Conservation (phyloP, 176 grass and related monocot genomes). For the Zizania latifolia region DNA sequence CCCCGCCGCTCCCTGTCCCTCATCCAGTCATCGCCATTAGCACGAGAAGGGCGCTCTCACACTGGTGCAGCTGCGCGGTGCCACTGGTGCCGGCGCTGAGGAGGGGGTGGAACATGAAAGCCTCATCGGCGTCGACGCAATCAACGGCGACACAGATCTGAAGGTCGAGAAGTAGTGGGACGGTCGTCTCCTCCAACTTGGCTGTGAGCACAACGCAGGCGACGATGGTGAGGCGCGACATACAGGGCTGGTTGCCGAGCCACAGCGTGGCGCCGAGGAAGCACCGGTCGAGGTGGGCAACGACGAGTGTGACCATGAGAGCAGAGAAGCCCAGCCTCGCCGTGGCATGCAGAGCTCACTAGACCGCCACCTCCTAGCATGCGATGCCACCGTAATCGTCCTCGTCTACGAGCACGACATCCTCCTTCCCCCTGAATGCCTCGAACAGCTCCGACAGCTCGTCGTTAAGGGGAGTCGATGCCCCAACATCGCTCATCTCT, state of each 20-base stretch:
- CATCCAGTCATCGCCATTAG: too few relatives aligned
- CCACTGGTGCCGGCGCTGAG: conserved; percentile 19
- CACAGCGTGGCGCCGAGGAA: too few relatives aligned
- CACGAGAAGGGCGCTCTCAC: conserved; percentile 45
- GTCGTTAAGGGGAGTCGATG: conserved; percentile 20
- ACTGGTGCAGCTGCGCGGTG: conserved; percentile 25
- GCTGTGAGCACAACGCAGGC: too few relatives aligned
- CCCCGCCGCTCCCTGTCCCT: too few relatives aligned
- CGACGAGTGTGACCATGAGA: conserved; percentile 52
- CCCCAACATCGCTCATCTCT: background rate
- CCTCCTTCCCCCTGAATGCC: conserved; percentile 35
- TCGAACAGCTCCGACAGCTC: conserved; percentile 37
- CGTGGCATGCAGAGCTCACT: conserved; percentile 40
- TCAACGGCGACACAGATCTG: too few relatives aligned
- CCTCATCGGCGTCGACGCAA: background rate
- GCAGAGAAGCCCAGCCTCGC: conserved; percentile 54
- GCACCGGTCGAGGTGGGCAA: conserved; percentile 66
- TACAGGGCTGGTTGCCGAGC: too few relatives aligned
- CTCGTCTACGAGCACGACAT: background rate
- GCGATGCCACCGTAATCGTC: conserved; percentile 26
- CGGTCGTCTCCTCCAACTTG: too few relatives aligned
- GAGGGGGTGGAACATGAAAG: conserved; percentile 49
- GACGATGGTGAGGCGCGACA: too few relatives aligned
- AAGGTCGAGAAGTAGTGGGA: too few relatives aligned
- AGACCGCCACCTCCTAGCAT: conserved; percentile 35